Base-by-base conservation (phyloP, 306 rosid species). In the Trifolium fragiferum region DNA sequence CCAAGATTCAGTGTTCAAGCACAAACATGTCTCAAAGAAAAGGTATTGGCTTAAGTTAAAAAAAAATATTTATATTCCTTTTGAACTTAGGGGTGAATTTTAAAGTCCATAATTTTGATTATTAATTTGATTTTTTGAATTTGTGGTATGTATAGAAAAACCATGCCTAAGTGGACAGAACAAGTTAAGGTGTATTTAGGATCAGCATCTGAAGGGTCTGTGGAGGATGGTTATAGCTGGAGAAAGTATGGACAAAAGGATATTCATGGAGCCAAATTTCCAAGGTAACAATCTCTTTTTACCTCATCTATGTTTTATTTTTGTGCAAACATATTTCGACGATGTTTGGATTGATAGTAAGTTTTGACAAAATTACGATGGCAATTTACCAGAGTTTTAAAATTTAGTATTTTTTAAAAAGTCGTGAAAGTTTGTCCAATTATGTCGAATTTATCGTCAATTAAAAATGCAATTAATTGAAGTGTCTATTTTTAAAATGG, bases 231-330 rank as follows among this genome's bases (percentile, higher is more conserved):
- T n/a, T 76, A 80, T 44, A 82, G 83, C 84, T 93, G 98, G 98
- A 93, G 98, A 82, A 93, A 93, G 76, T 93, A 93, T 78, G 98
- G 98, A 2, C 96, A 90, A 77, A 93, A 93, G 62, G 96, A 88
- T 6, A 93, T 93, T 16, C 98, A 88, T 65, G 97, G 97, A 66
- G 82, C 97, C 50, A 89, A 73, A 20, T 78, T 81, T 76, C 98
- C 97, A 25, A 89, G 98, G 98, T 93, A 20, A 82, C 76, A 20
- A 18, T 6, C 44, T 51, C 11, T 35, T 12, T 23, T 20, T 13
- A 10, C 10, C 2, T 23, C 50, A 43, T 35, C 15, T 43, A 58
- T 30, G 6, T 30, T 30, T 30, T 30, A 30, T 30, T 30, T 30
- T 30, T 30, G 33, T 30, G 33, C 6, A 30, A 30, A 30, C 0